These are phyloP conservation scores for Crassisporium funariophilum DNA, from an alignment of 768 basidiomycete genomes.

Conservation along the genomic window DNA sequence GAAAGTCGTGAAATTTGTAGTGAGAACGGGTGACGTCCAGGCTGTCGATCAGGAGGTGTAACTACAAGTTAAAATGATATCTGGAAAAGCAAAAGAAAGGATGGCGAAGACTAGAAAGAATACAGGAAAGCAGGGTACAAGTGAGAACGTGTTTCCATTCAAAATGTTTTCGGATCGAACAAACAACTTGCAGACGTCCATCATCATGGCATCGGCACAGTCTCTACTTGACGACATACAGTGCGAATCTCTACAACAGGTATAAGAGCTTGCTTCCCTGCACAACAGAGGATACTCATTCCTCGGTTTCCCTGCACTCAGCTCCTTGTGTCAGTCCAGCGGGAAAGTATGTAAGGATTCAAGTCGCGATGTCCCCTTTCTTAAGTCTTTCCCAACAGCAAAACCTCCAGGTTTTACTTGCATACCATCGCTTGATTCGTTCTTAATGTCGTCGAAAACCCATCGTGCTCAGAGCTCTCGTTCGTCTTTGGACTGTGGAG, in stretches of 20 bases:
- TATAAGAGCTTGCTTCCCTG: conserved; percentile 19
- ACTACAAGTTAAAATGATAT: too few relatives aligned
- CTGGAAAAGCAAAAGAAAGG: too few relatives aligned
- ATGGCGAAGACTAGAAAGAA: too few relatives aligned
- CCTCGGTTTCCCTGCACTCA: conserved; percentile 22
- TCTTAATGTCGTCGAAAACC: conserved; percentile 25
- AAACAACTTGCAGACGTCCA: too few relatives aligned
- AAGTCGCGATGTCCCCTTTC: conserved; percentile 1
- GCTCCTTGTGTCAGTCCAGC: conserved; percentile 45
- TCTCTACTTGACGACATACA: conserved; percentile 36
- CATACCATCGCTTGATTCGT: conserved; percentile 36
- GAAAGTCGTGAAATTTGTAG: conserved; percentile 5
- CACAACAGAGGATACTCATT: conserved; percentile 5
- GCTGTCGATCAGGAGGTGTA: too few relatives aligned
- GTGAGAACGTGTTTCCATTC: too few relatives aligned
- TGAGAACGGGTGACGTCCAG: too few relatives aligned
- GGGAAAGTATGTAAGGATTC: conserved; percentile 33
- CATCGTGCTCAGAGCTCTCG: conserved; percentile 1
- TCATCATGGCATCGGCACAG: conserved; percentile 14
- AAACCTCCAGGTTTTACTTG: conserved; percentile 29
- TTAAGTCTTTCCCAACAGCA: conserved; percentile 21
- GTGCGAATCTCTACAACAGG: conserved; percentile 36
- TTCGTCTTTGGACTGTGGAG: conserved; percentile 43
- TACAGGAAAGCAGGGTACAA: too few relatives aligned
- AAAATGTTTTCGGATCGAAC: too few relatives aligned